Evolutionary conservation across 306 rosid species (phyloP), one percentile per base, ranked within the genome.

Genomic region (Purshia tridentata): DNA sequence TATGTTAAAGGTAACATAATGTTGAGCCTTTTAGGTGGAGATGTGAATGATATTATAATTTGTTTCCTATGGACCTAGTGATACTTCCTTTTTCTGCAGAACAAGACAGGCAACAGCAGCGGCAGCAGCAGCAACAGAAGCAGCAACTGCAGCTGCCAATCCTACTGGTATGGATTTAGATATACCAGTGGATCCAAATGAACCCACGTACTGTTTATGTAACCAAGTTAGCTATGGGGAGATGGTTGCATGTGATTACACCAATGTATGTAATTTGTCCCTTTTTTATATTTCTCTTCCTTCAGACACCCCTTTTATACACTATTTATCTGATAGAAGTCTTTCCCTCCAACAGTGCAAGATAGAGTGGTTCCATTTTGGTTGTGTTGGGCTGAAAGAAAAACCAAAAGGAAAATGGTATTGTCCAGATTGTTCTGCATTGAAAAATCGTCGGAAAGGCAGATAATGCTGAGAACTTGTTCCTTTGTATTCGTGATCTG

Each of bases 191-290:
- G 88, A 86, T 81, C 90, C 88, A 46, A 86, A 84, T 23, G 90
- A 86, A 76, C 90, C 90, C 9, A 86, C 90, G 0, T 86, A 86
- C 80, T 86, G 90, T 74, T 51, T 79, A 46, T 86, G 90, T 71
- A 86, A 86, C 76, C 82, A 83, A 78, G 88, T 84, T 37, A 86
- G 90, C 85, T 84, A 76, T 2, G 86, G 90, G 61, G 88, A 84
- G 76, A 86, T 86, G 90, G 86, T 84, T 84, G 90, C 90, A n/a
- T 84, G 88, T 20, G 90, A 86, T 63, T 83, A 86, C 81, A 75
- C 86, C 23, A 71, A 73, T 76, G 90, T 86, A 81, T 39, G 85
- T 20, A 7, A 47, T 19, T 42, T 56, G 10, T 18, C 29, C 49
- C 14, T 40, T 55, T 7, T 55, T 22, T 49, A 1, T 9, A 3